Evolutionary conservation across 2,329 filamentous ascomycete species (phyloP).

Genomic region (Pestalotiopsis sp.): DNA sequence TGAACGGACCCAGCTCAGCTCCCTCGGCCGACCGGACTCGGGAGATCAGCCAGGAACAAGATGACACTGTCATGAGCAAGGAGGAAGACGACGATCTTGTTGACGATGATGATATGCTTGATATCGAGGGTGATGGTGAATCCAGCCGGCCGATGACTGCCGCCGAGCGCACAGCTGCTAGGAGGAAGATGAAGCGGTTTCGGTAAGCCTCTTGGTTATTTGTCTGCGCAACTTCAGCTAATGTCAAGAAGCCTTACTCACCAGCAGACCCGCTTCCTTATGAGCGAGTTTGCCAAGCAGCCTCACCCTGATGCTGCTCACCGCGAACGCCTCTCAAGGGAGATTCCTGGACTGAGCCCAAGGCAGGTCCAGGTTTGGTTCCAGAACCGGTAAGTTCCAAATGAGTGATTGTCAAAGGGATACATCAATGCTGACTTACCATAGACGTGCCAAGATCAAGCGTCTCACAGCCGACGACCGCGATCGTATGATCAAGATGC

Average conservation of each 20-base stretch:
- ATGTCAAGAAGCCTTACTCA: slow-evolving; percentile 73
- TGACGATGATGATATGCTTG: slow-evolving; percentile 62
- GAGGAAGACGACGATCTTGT: slow-evolving; percentile 55
- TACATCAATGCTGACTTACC: slow-evolving; percentile 20
- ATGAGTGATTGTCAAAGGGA: background rate
- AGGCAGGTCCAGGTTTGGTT: slow-evolving; percentile 98
- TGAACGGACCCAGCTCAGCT: slow-evolving; percentile 43
- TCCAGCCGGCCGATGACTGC: slow-evolving; percentile 49
- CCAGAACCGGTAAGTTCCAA: slow-evolving; percentile 78
- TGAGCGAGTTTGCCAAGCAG: slow-evolving; percentile 96
- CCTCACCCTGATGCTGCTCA: slow-evolving; percentile 92
- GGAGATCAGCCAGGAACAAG: slow-evolving; percentile 34
- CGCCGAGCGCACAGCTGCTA: slow-evolving; percentile 56
- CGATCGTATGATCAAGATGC: slow-evolving; percentile 73
- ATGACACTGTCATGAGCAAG: slow-evolving; percentile 42
- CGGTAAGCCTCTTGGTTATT: slow-evolving; percentile 50
- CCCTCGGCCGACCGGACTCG: slow-evolving; percentile 39
- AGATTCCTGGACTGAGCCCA: slow-evolving; percentile 89
- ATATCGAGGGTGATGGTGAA: slow-evolving; percentile 47
- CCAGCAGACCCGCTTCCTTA: slow-evolving; percentile 94
- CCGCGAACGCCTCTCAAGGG: slow-evolving; percentile 80
- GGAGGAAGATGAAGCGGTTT: slow-evolving; percentile 78
- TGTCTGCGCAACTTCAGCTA: background rate
- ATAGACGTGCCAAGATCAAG: slow-evolving; percentile 72
- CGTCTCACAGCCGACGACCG: slow-evolving; percentile 70